phyloP scores from a whole-genome alignment of 257 asterid genomes.

The Primulina tabacum region DNA sequence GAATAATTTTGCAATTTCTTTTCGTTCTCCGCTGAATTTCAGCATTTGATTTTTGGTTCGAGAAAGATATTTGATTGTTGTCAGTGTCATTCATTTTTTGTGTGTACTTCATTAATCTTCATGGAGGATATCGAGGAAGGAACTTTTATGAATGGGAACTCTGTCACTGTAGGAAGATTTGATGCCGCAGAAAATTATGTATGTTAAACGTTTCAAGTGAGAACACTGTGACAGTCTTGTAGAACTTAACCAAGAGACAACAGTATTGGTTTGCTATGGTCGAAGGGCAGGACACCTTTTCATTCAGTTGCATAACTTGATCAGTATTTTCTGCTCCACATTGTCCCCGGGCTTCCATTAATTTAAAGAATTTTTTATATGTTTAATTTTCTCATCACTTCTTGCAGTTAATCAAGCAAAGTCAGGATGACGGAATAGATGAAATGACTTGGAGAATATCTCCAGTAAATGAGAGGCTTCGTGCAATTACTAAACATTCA shows the following conservation, averaged over 20 bases:
- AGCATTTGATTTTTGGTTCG: too few relatives aligned
- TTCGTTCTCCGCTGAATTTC: too few relatives aligned
- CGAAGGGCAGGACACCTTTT: neutral
- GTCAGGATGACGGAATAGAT: conserved; percentile 85
- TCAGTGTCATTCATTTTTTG: too few relatives aligned
- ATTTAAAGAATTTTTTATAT: neutral
- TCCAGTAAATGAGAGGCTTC: conserved; percentile 84
- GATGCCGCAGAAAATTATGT: too few relatives aligned
- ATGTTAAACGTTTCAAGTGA: too few relatives aligned
- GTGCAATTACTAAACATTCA: conserved; percentile 65
- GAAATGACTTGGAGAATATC: conserved; percentile 94
- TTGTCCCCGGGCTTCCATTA: conserved; percentile 2
- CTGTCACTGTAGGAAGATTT: neutral
- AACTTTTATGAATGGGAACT: neutral
- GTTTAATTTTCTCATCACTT: conserved; percentile 22
- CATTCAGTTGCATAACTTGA: conserved; percentile 2
- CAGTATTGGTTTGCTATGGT: neutral
- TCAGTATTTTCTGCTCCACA: neutral
- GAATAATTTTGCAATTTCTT: neutral
- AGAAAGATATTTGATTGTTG: too few relatives aligned
- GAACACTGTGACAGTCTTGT: neutral
- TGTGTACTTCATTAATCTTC: too few relatives aligned
- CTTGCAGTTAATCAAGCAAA: conserved; percentile 76
- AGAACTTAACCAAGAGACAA: neutral
- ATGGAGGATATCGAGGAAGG: too few relatives aligned